These are phyloP conservation scores for Monosporascus sp. DNA, from an alignment of 2,329 filamentous ascomycete species.

Conservation along the genomic window DNA sequence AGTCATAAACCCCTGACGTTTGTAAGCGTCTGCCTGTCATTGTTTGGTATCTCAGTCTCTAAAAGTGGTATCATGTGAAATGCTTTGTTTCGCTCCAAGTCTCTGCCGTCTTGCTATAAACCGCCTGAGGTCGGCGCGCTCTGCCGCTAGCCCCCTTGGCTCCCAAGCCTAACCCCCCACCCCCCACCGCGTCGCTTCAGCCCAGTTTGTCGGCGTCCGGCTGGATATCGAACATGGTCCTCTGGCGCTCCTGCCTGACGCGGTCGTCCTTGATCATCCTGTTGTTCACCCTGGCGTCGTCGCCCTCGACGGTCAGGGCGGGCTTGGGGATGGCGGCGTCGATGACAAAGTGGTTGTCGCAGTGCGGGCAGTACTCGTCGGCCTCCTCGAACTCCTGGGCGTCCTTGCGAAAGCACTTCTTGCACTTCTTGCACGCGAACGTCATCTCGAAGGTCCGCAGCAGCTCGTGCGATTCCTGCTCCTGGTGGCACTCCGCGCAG, in stretches of 20 bases:
- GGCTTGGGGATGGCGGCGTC: constrained; percentile 83
- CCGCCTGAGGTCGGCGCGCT: neutral
- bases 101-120: neutral
- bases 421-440: constrained; percentile 98
- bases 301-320: constrained; percentile 80
- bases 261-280: constrained; percentile 93
- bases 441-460: constrained; percentile 78
- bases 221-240: constrained; percentile 71
- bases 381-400: constrained; percentile 87
- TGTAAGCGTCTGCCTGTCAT: neutral
- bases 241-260: constrained; percentile 52
- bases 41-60: constrained; percentile 10
- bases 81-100: constrained; percentile 6
- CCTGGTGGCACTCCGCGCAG: constrained; percentile 88
- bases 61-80: constrained; percentile 28
- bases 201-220: constrained; percentile 72
- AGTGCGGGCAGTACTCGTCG: constrained; percentile 98
- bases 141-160: neutral
- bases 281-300: constrained; percentile 79
- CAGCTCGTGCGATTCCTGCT: constrained; percentile 73
- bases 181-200: constrained; percentile 31
- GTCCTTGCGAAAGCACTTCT: constrained; percentile 95
- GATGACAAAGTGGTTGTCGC: constrained; percentile 96
- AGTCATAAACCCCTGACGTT: neutral
- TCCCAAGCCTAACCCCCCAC: neutral